Conservation (phyloP, 2,329 filamentous ascomycete genomes). For the Claviceps sp. region DNA sequence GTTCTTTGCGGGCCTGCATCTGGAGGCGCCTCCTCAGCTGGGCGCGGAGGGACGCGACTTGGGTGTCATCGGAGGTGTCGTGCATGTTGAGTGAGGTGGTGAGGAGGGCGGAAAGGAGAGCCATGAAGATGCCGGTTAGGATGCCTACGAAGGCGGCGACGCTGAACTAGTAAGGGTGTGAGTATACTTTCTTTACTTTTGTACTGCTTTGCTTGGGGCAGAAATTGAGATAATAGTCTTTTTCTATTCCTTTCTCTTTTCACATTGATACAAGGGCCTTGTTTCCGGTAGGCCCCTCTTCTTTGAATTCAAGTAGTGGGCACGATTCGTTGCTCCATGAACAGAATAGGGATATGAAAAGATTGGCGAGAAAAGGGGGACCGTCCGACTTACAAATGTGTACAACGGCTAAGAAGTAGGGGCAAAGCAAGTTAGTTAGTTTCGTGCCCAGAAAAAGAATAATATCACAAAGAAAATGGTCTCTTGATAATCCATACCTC, state of each 20-base stretch:
- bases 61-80: slow-evolving; percentile 11
- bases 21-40: neutral
- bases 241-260: neutral
- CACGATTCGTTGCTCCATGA: neutral
- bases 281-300: neutral
- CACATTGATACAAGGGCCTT: neutral
- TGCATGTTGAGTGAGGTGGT: slow-evolving; percentile 35
- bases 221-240: neutral
- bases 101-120: slow-evolving; percentile 41
- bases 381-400: slow-evolving; percentile 24
- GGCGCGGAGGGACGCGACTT: slow-evolving; percentile 6
- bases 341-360: neutral
- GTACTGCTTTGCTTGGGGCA: too few species aligned
- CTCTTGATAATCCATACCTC: neutral
- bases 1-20: slow-evolving; percentile 2
- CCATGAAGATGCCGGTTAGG: slow-evolving; percentile 44
- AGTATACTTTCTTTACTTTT: neutral
- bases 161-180: slow-evolving; percentile 31
- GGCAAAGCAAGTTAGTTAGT: neutral
- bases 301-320: neutral
- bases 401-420: slow-evolving; percentile 23
- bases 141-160: slow-evolving; percentile 56
- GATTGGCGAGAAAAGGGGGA: neutral
- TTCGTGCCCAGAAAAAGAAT: neutral
- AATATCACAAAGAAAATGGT: neutral